phyloP scores from a whole-genome alignment of 2,329 filamentous ascomycete genomes.

The Neofusicoccum sp. region DNA sequence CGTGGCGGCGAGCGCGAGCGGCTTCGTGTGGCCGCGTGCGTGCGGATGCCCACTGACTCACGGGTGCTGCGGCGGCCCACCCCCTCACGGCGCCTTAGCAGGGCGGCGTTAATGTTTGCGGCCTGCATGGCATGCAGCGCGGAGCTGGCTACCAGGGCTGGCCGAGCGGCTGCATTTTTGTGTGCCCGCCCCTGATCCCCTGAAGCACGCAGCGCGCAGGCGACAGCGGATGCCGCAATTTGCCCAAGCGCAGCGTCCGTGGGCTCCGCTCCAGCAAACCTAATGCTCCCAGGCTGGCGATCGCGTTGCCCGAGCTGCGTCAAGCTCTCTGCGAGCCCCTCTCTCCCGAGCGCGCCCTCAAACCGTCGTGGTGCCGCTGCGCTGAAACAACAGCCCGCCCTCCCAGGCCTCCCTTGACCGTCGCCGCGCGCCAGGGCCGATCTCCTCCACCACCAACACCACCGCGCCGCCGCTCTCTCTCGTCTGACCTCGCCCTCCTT shows the following conservation, averaged over 20 bases:
- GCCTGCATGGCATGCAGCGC: slow-evolving; percentile 13
- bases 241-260: slow-evolving; percentile 14
- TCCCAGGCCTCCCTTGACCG: slow-evolving; percentile 14
- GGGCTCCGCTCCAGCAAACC: slow-evolving; percentile 14
- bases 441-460: slow-evolving; percentile 13
- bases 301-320: slow-evolving; percentile 17
- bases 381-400: slow-evolving; percentile 16
- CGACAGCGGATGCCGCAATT: slow-evolving; percentile 17
- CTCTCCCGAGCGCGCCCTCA: slow-evolving; percentile 16
- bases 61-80: neutral
- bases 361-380: slow-evolving; percentile 17
- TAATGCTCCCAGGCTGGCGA: slow-evolving; percentile 16
- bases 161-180: slow-evolving; percentile 14
- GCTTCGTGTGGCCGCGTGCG: neutral
- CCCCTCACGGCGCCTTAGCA: slow-evolving; percentile 11
- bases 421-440: slow-evolving; percentile 12
- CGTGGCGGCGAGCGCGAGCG: slow-evolving; percentile 1
- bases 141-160: slow-evolving; percentile 14
- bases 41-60: slow-evolving; percentile 13
- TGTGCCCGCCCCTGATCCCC: too few species aligned
- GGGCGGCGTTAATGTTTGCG: slow-evolving; percentile 7
- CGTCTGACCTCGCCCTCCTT: slow-evolving; percentile 12
- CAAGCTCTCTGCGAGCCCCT: slow-evolving; percentile 15
- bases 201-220: slow-evolving; percentile 14
- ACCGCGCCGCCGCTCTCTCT: slow-evolving; percentile 1